phyloP scores from a whole-genome alignment of 495 filamentous ascomycete species.

The Neurospora sublineolata region DNA sequence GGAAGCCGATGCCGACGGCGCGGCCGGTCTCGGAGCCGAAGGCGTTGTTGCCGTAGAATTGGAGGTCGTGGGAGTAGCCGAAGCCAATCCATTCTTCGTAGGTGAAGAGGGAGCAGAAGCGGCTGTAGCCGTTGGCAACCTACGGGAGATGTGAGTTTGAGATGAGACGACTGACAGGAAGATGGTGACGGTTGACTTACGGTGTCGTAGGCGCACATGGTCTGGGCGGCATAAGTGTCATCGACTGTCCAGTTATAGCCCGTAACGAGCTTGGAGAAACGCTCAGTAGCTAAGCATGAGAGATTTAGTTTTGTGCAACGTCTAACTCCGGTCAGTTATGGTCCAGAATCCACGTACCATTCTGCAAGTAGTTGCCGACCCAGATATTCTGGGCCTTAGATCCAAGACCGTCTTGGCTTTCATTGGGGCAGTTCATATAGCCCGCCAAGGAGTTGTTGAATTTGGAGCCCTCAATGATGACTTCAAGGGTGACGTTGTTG shows the following conservation, averaged over 20 bases:
- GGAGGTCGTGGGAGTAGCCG: constrained; percentile 54
- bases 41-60: constrained; percentile 45
- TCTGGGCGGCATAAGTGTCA: constrained; percentile 46
- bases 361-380: constrained; percentile 40
- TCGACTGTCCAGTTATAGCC: constrained; percentile 40
- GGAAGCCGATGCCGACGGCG: constrained; percentile 52
- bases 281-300: constrained; percentile 25
- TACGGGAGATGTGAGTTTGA: not conserved
- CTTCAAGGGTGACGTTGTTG: constrained; percentile 45
- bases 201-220: constrained; percentile 72
- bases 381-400: constrained; percentile 42
- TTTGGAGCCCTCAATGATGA: constrained; percentile 50
- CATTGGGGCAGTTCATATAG: constrained; percentile 39
- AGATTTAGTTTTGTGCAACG: not conserved
- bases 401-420: constrained; percentile 41
- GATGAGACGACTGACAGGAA: constrained; percentile 31
- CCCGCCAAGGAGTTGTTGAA: constrained; percentile 63
- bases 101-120: constrained; percentile 64
- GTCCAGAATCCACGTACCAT: constrained; percentile 6
- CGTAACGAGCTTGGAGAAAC: constrained; percentile 34
- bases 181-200: constrained; percentile 20
- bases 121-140: constrained; percentile 50
- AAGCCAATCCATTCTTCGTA: constrained; percentile 60
- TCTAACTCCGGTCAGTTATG: not conserved
- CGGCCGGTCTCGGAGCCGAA: constrained; percentile 51